Percentiles rank a stretch among this genome's conserved stretches.
phyloP scores from a whole-genome alignment of 2,329 filamentous ascomycete genomes.

The Trichoderma sp. region DNA sequence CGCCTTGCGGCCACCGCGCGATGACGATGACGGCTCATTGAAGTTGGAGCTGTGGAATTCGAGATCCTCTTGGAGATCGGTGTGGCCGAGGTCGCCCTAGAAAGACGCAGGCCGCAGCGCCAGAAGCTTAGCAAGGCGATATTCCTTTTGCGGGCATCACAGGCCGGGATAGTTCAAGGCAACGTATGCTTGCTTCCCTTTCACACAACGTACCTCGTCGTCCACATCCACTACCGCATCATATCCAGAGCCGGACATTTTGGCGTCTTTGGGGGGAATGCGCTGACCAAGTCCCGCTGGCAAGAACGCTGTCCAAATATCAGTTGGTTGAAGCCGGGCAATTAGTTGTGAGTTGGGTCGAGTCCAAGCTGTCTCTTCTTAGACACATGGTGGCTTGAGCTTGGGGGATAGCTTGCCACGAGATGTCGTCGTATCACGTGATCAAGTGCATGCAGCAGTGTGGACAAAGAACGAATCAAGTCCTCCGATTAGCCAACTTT shows the following conservation, averaged over 20 bases:
- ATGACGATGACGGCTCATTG: constrained; percentile 48
- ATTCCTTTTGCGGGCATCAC: background rate
- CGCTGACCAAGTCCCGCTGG: background rate
- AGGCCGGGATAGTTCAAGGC: background rate
- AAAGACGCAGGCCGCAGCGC: background rate
- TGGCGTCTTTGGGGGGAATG: constrained; percentile 28
- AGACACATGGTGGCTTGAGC: constrained; percentile 1
- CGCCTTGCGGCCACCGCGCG: constrained; percentile 51
- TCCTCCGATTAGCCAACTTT: background rate
- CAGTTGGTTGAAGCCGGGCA: background rate
- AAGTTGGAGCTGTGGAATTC: constrained; percentile 97
- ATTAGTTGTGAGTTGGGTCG: background rate
- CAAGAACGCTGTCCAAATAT: background rate
- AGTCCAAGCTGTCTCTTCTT: background rate
- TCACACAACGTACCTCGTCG: constrained; percentile 68
- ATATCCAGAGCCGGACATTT: constrained; percentile 84
- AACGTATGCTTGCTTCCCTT: background rate
- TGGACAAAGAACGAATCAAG: background rate
- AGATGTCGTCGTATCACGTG: constrained; percentile 13
- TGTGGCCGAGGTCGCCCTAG: constrained; percentile 95
- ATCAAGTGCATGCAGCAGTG: background rate
- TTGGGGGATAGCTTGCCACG: constrained; percentile 9
- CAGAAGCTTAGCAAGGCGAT: constrained; percentile 16
- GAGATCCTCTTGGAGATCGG: constrained; percentile 96
- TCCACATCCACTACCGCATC: constrained; percentile 98